A percentile compares a stretch with the other conserved stretches of the same genome.
Evolutionary conservation across 352 stramenopile species (phyloP).

Genomic region (Plasmopara muralis): DNA sequence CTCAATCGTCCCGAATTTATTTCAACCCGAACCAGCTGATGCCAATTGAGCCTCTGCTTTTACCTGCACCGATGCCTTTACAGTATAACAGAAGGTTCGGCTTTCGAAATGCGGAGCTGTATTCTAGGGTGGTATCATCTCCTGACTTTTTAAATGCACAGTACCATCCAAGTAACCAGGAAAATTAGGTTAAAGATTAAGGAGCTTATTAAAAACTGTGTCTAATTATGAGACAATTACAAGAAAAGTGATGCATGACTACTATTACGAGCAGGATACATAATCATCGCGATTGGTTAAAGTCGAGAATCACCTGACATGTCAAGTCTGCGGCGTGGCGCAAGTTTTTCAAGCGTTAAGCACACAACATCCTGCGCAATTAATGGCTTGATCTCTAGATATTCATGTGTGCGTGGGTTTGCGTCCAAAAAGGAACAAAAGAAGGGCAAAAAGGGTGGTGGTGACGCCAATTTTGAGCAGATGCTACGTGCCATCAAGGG

Average conservation of each 20-base stretch:
- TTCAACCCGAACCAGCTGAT: slow-evolving; percentile 21
- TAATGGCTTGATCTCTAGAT: background rate
- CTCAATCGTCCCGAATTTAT: slow-evolving; percentile 43
- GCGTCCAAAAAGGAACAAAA: slow-evolving; percentile 51
- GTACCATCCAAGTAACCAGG: slow-evolving; percentile 13
- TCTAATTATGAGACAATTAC: no score
- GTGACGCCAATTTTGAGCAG: slow-evolving; percentile 76
- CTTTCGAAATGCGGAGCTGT: slow-evolving; percentile 12
- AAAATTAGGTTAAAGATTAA: slow-evolving; percentile 8
- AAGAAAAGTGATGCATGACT: no score
- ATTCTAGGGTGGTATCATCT: slow-evolving; percentile 23
- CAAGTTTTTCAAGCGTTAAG: background rate
- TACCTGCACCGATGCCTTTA: slow-evolving; percentile 9
- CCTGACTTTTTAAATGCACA: slow-evolving; percentile 26
- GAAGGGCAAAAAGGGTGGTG: slow-evolving; percentile 45
- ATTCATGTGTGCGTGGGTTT: slow-evolving; percentile 24
- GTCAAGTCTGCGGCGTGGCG: background rate
- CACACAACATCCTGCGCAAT: background rate
- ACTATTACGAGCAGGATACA: background rate
- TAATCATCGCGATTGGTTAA: background rate
- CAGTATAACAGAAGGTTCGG: slow-evolving; percentile 9
- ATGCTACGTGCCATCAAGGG: slow-evolving; percentile 79
- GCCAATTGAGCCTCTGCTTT: slow-evolving; percentile 11
- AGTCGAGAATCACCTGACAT: background rate
- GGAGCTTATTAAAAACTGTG: no score